Conservation (phyloP, 139 green algal genomes). For the Closterium sp. region DNA sequence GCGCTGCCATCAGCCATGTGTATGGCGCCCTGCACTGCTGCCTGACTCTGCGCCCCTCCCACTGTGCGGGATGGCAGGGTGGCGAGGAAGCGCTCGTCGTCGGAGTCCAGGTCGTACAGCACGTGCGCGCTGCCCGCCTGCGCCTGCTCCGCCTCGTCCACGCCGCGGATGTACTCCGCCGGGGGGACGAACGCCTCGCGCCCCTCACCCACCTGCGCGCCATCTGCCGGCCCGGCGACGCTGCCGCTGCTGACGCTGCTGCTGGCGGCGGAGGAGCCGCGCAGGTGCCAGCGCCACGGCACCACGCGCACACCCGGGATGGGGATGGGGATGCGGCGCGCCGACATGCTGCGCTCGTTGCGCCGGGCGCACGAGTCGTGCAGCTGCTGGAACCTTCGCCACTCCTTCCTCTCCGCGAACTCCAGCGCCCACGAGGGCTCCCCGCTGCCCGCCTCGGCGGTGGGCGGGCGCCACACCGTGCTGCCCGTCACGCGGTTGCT, state of each 20-base stretch:
- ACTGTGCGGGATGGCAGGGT: no score
- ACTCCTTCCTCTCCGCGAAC: not conserved
- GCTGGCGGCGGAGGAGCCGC: not conserved
- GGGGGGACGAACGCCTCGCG: not conserved
- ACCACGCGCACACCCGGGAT: not conserved
- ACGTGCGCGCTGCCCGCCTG: not conserved
- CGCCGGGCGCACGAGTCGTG: not conserved
- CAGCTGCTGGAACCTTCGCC: not conserved
- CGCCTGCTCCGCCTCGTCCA: not conserved
- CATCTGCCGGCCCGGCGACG: not conserved
- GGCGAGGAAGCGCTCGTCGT: slow-evolving; percentile 36
- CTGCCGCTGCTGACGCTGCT: not conserved
- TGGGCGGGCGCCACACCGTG: not conserved
- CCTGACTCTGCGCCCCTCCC: no score
- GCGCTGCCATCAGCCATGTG: no score
- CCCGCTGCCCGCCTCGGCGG: not conserved
- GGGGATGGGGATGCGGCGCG: not conserved
- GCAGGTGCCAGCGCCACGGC: not conserved
- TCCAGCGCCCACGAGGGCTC: not conserved
- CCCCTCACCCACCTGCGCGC: not conserved
- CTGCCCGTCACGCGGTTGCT: not conserved
- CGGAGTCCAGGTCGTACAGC: slow-evolving; percentile 41
- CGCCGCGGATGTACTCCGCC: not conserved
- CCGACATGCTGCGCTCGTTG: not conserved
- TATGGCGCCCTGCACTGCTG: no score